phyloP scores from a whole-genome alignment of 2,329 filamentous ascomycete genomes.

The Xylariomycetidae sp. region DNA sequence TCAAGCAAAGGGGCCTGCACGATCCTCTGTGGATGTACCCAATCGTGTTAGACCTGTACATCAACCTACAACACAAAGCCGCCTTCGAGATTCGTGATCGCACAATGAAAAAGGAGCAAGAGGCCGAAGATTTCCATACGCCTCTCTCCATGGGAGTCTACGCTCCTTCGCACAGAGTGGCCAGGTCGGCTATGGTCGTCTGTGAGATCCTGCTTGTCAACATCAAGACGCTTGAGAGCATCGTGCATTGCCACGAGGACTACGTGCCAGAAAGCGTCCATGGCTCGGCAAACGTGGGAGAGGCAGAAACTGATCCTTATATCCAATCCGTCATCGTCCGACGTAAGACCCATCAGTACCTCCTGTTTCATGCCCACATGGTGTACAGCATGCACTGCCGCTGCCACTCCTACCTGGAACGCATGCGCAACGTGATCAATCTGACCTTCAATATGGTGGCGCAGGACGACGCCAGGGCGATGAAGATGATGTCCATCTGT shows the following conservation, averaged over 20 bases:
- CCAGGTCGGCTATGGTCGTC: background rate
- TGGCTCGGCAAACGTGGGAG: too few species aligned
- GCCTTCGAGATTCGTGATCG: background rate
- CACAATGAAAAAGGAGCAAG: background rate
- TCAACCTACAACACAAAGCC: conserved; percentile 1
- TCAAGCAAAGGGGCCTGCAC: too few species aligned
- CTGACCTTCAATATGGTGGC: conserved; percentile 2
- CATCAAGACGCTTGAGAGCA: conserved; percentile 1
- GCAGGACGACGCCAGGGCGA: conserved; percentile 1
- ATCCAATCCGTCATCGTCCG: too few species aligned
- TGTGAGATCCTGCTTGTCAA: conserved; percentile 3
- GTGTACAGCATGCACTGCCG: background rate
- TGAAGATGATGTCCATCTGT: conserved; percentile 3
- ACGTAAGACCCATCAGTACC: conserved; percentile 1
- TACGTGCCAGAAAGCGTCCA: background rate
- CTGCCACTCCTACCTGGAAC: background rate
- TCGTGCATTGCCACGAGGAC: conserved; percentile 1
- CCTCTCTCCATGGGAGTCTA: background rate
- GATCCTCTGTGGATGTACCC: conserved; percentile 3
- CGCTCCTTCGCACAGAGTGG: background rate
- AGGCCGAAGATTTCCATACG: background rate
- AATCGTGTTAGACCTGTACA: background rate
- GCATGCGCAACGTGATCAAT: conserved; percentile 1
- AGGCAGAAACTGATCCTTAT: too few species aligned
- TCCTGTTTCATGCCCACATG: background rate